Percentiles rank a stretch among this genome's conserved stretches.
Conservation (phyloP, 495 filamentous ascomycete species). For the Aspergillus kassunensis region DNA sequence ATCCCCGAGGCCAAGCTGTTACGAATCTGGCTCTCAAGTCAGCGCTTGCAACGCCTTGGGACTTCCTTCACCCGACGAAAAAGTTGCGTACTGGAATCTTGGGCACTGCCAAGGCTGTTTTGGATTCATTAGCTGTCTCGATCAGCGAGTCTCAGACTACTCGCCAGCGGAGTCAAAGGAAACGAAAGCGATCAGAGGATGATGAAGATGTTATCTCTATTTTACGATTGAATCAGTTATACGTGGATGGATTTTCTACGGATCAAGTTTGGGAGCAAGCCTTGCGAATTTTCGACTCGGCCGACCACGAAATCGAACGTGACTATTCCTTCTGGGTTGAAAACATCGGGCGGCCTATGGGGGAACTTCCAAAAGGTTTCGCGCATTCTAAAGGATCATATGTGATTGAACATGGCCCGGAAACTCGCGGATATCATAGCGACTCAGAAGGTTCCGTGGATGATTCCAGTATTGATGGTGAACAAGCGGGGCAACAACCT, state of each 20-base stretch:
- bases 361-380: neutral
- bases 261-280: conserved; percentile 95
- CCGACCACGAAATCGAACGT: conserved; percentile 31
- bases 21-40: conserved; percentile 18
- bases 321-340: conserved; percentile 24
- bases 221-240: conserved; percentile 69
- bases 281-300: conserved; percentile 56
- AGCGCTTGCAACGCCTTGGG: conserved; percentile 32
- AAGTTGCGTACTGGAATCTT: conserved; percentile 61
- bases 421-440: conserved; percentile 11
- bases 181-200: conserved; percentile 58
- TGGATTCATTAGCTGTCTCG: conserved; percentile 70
- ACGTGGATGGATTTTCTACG: conserved; percentile 82
- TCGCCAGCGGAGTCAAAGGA: conserved; percentile 55
- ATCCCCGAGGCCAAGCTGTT: neutral
- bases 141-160: conserved; percentile 61
- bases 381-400: neutral
- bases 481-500: conserved; percentile 20
- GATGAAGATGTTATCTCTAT: conserved; percentile 36
- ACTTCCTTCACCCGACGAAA: conserved; percentile 65
- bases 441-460: conserved; percentile 40
- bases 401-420: neutral
- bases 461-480: conserved; percentile 30
- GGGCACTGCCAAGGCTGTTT: conserved; percentile 64
- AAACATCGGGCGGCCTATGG: conserved; percentile 1